phyloP scores from a whole-genome alignment of 352 stramenopile species.

The Phytopythium sindhum region DNA sequence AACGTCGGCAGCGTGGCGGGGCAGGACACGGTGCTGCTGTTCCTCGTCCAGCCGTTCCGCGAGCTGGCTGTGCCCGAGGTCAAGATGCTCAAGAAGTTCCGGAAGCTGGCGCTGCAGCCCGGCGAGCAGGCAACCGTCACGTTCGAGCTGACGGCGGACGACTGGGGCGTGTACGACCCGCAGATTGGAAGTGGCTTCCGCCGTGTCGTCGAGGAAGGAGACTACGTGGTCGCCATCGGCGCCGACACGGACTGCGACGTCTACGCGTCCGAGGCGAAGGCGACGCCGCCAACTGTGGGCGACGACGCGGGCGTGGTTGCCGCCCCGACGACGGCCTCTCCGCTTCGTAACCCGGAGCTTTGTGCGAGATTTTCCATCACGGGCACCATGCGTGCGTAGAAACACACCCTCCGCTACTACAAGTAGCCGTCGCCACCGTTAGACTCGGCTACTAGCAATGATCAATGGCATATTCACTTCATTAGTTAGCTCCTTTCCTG shows the following conservation, averaged over 20 bases:
- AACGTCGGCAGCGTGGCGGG: conserved; percentile 57
- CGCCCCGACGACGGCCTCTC: background rate
- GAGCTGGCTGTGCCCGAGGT: conserved; percentile 60
- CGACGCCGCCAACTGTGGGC: background rate
- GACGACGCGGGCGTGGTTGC: background rate
- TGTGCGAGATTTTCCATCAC: conserved; percentile 6
- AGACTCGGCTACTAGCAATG: background rate
- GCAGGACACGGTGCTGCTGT: conserved; percentile 75
- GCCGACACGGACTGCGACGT: conserved; percentile 67
- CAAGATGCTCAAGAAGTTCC: conserved; percentile 78
- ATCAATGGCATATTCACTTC: background rate
- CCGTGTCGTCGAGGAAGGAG: conserved; percentile 49
- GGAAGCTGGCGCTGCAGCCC: conserved; percentile 56
- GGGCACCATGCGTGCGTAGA: background rate
- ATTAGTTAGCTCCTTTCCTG: background rate
- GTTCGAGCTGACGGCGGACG: conserved; percentile 37
- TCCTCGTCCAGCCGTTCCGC: conserved; percentile 67
- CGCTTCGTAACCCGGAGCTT: conserved; percentile 1
- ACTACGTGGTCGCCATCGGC: conserved; percentile 63
- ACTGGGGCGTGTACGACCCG: conserved; percentile 57
- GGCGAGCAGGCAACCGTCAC: conserved; percentile 23
- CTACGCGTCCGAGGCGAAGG: conserved; percentile 20
- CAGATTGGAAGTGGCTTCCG: conserved; percentile 56
- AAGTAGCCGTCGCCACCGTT: conserved; percentile 12
- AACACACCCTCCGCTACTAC: background rate